phyloP scores from a whole-genome alignment of 495 filamentous ascomycete species.

The Neurospora africana region DNA sequence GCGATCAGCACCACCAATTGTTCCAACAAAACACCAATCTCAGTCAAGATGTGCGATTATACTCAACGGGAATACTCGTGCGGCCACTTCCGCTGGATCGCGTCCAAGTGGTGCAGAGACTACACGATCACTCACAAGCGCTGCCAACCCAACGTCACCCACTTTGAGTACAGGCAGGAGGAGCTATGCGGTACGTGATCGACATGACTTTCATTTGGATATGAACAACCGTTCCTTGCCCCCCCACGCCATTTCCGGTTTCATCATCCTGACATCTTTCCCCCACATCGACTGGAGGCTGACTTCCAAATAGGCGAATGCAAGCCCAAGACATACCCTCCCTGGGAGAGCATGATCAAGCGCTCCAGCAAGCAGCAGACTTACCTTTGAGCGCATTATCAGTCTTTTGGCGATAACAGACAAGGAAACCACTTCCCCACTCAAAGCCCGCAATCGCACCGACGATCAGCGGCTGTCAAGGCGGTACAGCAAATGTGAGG shows the following conservation, averaged over 20 bases:
- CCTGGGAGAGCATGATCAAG: slow-evolving; percentile 32
- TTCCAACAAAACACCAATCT: not conserved
- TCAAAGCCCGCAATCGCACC: not conserved
- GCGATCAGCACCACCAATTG: not conserved
- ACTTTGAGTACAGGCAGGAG: slow-evolving; percentile 29
- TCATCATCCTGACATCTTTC: not conserved
- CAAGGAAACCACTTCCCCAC: not conserved
- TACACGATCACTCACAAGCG: slow-evolving; percentile 31
- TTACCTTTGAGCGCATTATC: slow-evolving; percentile 3
- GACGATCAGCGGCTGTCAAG: not conserved
- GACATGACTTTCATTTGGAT: not conserved
- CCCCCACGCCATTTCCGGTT: not conserved
- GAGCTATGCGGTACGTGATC: slow-evolving; percentile 25
- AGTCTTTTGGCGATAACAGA: not conserved
- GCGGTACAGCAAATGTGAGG: not conserved
- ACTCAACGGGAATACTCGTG: slow-evolving; percentile 30
- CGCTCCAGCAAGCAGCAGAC: slow-evolving; percentile 23
- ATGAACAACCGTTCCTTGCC: not conserved
- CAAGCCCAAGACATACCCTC: slow-evolving; percentile 23
- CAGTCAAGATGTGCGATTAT: slow-evolving; percentile 21
- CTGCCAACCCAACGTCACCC: slow-evolving; percentile 30
- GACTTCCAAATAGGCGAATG: slow-evolving; percentile 22
- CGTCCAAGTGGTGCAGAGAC: slow-evolving; percentile 30
- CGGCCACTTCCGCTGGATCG: slow-evolving; percentile 34
- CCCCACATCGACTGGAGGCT: slow-evolving; percentile 3